Conservation (phyloP, 768 basidiomycete species). For the Sporobolomyces roseus region DNA sequence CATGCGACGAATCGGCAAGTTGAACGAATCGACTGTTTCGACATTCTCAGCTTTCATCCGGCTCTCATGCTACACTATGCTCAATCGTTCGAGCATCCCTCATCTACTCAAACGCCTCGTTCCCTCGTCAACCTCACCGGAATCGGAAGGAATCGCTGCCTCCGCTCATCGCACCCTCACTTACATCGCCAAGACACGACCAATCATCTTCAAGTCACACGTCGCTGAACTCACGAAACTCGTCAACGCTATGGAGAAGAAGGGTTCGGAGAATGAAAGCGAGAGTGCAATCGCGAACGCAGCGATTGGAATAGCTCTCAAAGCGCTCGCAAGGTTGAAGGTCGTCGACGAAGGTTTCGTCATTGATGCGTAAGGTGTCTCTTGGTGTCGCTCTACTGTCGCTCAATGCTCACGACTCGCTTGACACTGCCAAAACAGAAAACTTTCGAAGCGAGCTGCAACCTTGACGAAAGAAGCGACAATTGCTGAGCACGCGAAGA, state of each 20-base stretch:
- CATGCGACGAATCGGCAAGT: conserved; percentile 67
- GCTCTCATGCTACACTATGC: conserved; percentile 63
- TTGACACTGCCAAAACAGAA: neutral
- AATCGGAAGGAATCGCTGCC: neutral
- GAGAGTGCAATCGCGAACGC: too few species aligned
- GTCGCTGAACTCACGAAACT: conserved; percentile 70
- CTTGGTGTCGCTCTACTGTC: neutral
- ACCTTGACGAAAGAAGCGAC: conserved; percentile 12
- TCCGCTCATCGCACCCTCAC: conserved; percentile 50
- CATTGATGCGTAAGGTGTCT: conserved; percentile 20
- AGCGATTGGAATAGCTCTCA: conserved; percentile 63
- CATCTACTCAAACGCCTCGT: conserved; percentile 63
- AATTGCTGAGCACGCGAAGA: conserved; percentile 36
- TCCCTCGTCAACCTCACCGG: conserved; percentile 17
- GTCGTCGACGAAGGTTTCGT: conserved; percentile 4
- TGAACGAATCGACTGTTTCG: conserved; percentile 58
- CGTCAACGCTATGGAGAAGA: conserved; percentile 52
- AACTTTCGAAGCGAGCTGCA: conserved; percentile 15
- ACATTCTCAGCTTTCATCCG: conserved; percentile 72
- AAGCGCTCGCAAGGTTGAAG: conserved; percentile 23
- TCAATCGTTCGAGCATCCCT: conserved; percentile 82
- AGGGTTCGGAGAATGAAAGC: too few species aligned
- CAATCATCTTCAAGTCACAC: conserved; percentile 69
- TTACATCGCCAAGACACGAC: conserved; percentile 69
- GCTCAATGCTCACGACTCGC: too few species aligned